Base-by-base conservation (phyloP, 2,329 filamentous ascomycete genomes). In the Dryadomyces quercus-mongolicae region DNA sequence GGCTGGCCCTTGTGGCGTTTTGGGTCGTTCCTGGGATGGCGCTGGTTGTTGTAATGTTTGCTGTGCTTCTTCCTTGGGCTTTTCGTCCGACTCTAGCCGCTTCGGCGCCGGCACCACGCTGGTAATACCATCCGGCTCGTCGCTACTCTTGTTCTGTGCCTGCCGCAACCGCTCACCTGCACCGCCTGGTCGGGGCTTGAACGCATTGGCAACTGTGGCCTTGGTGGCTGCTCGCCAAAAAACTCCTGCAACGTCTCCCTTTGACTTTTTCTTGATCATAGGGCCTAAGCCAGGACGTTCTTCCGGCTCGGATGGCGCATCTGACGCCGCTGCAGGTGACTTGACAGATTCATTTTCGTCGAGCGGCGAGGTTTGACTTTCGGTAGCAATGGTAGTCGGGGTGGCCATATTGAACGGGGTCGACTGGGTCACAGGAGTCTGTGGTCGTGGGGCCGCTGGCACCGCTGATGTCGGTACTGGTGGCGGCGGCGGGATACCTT, bases 171-270 rank as follows among this genome's bases (percentile, higher is more conserved):
- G 84, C 58, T 94, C 89, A 52, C 83, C 90, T 21, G 89, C 91
- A 59, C 91, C 92, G 55, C 92, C 92, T 38, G 85, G 84, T 55
- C 92, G 82, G 20, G 92, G 92, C 64, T 92, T 94, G 71, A 97
- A 97, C 1, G 77, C 77, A 42, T 67, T 77, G 12, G 84, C 84
- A 22, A 77, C 77, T 42, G 67, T 77, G 12, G 84, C 84, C 22
- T 85, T 81, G 54, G 77, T 81, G 0, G 88, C 89, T 22, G 89
- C 89, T 67, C 89, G 94, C 70, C 87, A 86, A 57, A 96, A 80
- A 6, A 80, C 77, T 40, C 80, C 84, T 20, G 87, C 87, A 62
- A 93, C 75, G 55, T 93, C 84, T n/a, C 75, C 77, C 58, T 78
- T 82, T 1, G 82, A 84, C 57, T 79, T 81, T 58, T 85, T 81